These are phyloP conservation scores for Saccharomycopsis babjevae DNA, from an alignment of 805 yeast species.

Conservation along the genomic window DNA sequence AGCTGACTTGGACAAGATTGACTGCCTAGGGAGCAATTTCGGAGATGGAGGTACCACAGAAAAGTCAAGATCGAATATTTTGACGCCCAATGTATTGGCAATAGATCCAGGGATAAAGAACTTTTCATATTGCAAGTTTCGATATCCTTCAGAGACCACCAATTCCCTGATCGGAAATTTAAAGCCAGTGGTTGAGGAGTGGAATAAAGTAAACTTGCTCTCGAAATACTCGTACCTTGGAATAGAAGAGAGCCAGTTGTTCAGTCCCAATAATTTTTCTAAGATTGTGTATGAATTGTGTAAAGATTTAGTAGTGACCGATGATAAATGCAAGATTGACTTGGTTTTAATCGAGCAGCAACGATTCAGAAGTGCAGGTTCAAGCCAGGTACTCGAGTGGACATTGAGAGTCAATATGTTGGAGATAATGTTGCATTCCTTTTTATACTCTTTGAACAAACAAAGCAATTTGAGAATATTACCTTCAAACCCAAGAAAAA, in stretches of 20 bases:
- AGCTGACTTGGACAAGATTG: neutral
- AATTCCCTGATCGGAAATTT: neutral
- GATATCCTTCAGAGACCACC: neutral
- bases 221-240: neutral
- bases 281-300: constrained; percentile 1
- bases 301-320: neutral
- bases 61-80: neutral
- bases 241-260: neutral
- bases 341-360: constrained; percentile 14
- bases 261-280: neutral
- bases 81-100: neutral
- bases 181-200: constrained; percentile 9
- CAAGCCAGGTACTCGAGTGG: constrained; percentile 14
- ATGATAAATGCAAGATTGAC: neutral
- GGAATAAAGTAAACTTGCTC: constrained; percentile 12
- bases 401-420: constrained; percentile 16
- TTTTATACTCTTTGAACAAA: constrained; percentile 4
- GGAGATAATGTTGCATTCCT: constrained; percentile 12
- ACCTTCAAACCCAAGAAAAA: constrained; percentile 6
- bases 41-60: neutral
- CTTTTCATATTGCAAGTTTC: constrained; percentile 15
- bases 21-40: neutral
- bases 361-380: constrained; percentile 9
- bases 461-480: neutral
- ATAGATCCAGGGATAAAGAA: constrained; percentile 17